Conservation (phyloP, 805 yeast species). For the Saturnispora bothae region DNA sequence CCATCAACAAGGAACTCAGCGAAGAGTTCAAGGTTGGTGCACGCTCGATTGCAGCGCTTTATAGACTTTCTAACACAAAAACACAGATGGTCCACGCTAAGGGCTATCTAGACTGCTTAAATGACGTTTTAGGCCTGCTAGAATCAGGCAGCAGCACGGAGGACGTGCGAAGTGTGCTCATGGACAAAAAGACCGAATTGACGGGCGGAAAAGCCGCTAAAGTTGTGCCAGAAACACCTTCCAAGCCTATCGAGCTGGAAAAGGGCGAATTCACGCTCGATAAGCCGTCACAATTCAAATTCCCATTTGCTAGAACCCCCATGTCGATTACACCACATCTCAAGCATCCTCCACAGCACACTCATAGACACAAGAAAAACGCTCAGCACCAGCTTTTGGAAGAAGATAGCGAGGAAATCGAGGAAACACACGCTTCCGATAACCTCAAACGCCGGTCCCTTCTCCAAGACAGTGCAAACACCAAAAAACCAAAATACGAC, state of each 20-base stretch:
- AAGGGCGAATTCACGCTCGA: constrained; percentile 14
- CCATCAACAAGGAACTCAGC: constrained; percentile 42
- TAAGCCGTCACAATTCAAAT: constrained; percentile 18
- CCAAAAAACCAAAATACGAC: constrained; percentile 6
- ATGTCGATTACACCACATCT: constrained; percentile 8
- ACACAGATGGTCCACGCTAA: constrained; percentile 36
- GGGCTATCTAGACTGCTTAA: constrained; percentile 54
- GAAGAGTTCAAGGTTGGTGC: constrained; percentile 65
- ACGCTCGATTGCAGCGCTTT: constrained; percentile 56
- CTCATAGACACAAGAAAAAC: neutral
- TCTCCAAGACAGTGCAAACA: no score
- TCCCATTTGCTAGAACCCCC: constrained; percentile 20
- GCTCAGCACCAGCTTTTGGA: neutral
- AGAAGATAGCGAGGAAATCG: constrained; percentile 1
- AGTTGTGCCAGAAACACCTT: neutral
- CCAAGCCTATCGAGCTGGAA: constrained; percentile 1
- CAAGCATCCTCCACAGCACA: constrained; percentile 1
- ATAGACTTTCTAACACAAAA: constrained; percentile 48
- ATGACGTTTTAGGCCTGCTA: constrained; percentile 34
- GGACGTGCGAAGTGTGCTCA: constrained; percentile 30
- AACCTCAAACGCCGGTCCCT: neutral
- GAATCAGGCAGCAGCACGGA: constrained; percentile 23
- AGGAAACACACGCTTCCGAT: constrained; percentile 1
- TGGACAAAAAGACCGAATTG: constrained; percentile 22
- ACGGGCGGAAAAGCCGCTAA: neutral